Conservation (phyloP, 768 basidiomycete genomes). For the Pleurotus platypus region DNA sequence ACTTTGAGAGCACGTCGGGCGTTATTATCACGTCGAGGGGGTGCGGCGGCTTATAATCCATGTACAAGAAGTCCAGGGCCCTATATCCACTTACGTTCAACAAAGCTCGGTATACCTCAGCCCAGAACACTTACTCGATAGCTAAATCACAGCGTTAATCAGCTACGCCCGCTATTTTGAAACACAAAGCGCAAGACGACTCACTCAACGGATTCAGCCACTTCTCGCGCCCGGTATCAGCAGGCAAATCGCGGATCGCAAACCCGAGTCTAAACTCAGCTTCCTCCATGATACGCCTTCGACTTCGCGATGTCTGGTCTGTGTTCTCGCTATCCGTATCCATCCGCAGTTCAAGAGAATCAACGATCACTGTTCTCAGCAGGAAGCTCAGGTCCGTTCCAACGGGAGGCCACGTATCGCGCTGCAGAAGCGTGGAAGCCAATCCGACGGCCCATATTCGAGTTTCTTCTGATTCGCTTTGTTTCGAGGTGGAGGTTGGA, state of each 20-base stretch:
- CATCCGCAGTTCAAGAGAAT: slow-evolving; percentile 51
- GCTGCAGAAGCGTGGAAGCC: slow-evolving; percentile 65
- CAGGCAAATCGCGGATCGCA: slow-evolving; percentile 71
- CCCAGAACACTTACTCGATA: slow-evolving; percentile 40
- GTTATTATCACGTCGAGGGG: slow-evolving; percentile 74
- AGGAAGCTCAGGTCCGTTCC: slow-evolving; percentile 83
- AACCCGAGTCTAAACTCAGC: slow-evolving; percentile 80
- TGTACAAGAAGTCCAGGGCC: slow-evolving; percentile 85
- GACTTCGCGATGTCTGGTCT: slow-evolving; percentile 5
- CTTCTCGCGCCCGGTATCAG: slow-evolving; percentile 59
- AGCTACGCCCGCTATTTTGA: background rate
- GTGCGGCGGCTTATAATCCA: slow-evolving; percentile 87
- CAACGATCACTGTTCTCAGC: slow-evolving; percentile 80
- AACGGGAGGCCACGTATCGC: slow-evolving; percentile 83
- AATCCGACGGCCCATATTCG: slow-evolving; percentile 66
- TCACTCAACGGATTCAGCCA: slow-evolving; percentile 82
- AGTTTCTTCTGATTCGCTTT: slow-evolving; percentile 21
- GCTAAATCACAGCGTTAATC: slow-evolving; percentile 20
- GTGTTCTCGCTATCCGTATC: background rate
- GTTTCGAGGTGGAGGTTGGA: background rate
- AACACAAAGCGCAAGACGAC: slow-evolving; percentile 24
- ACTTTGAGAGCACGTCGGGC: slow-evolving; percentile 71
- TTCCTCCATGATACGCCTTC: slow-evolving; percentile 43
- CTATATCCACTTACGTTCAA: slow-evolving; percentile 30
- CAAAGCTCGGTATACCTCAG: background rate